Evolutionary conservation across 148 eudicot genomes (phyloP).

Genomic region (Rhododendron mucronatum): DNA sequence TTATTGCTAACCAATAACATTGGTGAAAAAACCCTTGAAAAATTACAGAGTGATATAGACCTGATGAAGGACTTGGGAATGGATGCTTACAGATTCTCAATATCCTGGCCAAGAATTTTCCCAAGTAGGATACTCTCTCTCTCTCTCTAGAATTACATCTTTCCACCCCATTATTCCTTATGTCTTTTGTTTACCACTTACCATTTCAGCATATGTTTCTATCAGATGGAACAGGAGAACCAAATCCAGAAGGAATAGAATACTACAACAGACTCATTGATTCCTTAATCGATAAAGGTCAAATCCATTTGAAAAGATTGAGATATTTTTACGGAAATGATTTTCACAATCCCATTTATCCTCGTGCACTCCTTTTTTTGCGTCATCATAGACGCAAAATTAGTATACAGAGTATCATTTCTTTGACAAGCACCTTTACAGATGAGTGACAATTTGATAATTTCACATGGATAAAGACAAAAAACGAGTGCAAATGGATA

Average conservation of each 20-base stretch:
- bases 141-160: neutral
- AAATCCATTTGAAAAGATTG: neutral
- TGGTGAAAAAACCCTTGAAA: neutral
- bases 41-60: conserved; percentile 66
- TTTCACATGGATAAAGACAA: no score
- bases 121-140: conserved; percentile 56
- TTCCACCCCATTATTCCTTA: neutral
- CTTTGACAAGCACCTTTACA: neutral
- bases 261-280: conserved; percentile 85
- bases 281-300: conserved; percentile 77
- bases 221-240: conserved; percentile 90
- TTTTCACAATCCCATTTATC: neutral
- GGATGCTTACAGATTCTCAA: conserved; percentile 98
- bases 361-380: neutral
- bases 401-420: no score
- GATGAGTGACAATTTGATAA: neutral
- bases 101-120: conserved; percentile 92
- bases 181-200: neutral
- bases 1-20: conserved; percentile 3
- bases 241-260: conserved; percentile 73
- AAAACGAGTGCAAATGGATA: no score
- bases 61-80: conserved; percentile 92
- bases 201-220: neutral
- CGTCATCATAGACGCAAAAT: neutral
- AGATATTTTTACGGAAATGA: neutral